A percentile compares a stretch with the other conserved stretches of the same genome.
Conservation (phyloP, 1,284 basidiomycete species). For the Tremellales sp. region DNA sequence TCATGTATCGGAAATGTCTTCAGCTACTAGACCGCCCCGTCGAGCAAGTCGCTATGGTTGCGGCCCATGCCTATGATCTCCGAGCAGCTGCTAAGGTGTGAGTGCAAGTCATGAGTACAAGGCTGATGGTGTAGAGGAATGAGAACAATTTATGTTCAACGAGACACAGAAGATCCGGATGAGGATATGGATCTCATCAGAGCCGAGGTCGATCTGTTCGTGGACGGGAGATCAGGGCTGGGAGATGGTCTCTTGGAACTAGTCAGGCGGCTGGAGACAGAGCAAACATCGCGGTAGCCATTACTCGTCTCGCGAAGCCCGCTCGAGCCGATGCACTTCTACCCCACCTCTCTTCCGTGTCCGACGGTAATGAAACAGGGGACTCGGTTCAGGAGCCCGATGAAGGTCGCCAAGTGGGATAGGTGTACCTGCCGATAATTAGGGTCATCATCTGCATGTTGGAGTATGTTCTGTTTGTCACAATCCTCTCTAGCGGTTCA, state of each 20-base stretch:
- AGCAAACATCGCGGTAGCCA: no score
- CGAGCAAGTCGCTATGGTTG: slow-evolving; percentile 15
- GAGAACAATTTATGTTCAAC: slow-evolving; percentile 15
- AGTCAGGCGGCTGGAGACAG: slow-evolving; percentile 7
- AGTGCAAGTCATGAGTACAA: background rate
- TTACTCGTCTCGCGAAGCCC: no score
- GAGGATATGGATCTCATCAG: slow-evolving; percentile 14
- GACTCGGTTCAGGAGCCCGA: no score
- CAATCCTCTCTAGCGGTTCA: no score
- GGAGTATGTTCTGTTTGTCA: no score
- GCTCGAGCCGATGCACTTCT: no score
- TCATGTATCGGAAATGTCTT: slow-evolving; percentile 10
- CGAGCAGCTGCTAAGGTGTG: slow-evolving; percentile 15
- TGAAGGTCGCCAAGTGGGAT: no score
- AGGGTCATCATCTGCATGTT: no score
- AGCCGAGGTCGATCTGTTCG: slow-evolving; percentile 17
- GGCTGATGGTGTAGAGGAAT: slow-evolving; percentile 11
- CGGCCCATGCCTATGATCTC: slow-evolving; percentile 18
- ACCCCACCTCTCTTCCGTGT: no score
- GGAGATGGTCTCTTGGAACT: slow-evolving; percentile 10
- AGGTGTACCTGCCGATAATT: no score
- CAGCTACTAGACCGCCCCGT: slow-evolving; percentile 10
- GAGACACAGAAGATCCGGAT: slow-evolving; percentile 18
- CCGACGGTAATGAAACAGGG: no score
- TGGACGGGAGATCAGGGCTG: slow-evolving; percentile 13